Conservation (phyloP, 176 grass and related monocot genomes). For the Zoysia japonica region DNA sequence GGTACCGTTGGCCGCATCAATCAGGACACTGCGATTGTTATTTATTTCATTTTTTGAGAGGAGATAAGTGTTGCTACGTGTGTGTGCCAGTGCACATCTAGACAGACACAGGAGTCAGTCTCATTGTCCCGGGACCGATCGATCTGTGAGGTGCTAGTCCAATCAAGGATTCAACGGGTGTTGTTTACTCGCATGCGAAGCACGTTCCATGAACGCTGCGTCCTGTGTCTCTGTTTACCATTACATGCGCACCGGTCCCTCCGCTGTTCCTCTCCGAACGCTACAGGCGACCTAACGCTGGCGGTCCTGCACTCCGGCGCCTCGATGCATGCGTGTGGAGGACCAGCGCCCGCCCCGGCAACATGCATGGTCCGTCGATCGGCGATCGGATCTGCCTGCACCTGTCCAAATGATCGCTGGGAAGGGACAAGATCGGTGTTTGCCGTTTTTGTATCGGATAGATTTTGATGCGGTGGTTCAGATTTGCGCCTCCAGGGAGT, state of each 20-base stretch:
- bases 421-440: no score
- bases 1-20: no score
- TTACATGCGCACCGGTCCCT: no score
- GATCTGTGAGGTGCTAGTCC: no score
- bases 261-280: not conserved
- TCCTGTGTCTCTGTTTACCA: not conserved
- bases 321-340: not conserved
- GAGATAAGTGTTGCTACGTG: not conserved
- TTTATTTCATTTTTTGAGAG: not conserved
- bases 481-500: no score
- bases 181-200: no score
- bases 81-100: not conserved
- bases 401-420: not conserved
- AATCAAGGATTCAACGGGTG: no score
- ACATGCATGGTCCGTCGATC: not conserved
- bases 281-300: not conserved
- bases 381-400: not conserved
- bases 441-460: no score
- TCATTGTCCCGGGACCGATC: no score
- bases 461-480: no score
- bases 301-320: no score
- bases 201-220: not conserved
- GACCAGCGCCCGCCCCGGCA: no score
- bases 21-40: not conserved
- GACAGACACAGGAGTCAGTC: not conserved